phyloP scores from a whole-genome alignment of 306 rosid genomes.

The Pterocarpus macrocarpus region DNA sequence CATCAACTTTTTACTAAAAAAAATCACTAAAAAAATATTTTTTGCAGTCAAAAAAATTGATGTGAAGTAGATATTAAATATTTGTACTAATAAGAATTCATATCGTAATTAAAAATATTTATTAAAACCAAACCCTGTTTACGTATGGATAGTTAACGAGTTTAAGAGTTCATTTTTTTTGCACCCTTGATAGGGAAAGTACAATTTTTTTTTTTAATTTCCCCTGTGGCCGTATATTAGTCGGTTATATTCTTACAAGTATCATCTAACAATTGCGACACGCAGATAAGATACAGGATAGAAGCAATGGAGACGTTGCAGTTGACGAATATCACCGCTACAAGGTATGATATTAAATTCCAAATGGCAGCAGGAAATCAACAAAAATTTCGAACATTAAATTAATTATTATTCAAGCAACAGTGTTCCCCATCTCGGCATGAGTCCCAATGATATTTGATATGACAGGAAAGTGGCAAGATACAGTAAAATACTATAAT shows the following conservation, averaged over 20 bases:
- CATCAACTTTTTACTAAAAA: too few species aligned
- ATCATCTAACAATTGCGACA: not conserved
- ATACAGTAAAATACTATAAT: not conserved
- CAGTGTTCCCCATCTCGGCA: not conserved
- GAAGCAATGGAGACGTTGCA: conserved; percentile 51
- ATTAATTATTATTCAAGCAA: not conserved
- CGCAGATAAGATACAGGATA: conserved; percentile 52
- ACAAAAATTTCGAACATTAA: not conserved
- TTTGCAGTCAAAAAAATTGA: too few species aligned
- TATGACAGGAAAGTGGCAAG: not conserved
- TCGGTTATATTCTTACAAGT: too few species aligned
- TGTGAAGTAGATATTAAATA: too few species aligned
- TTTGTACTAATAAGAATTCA: too few species aligned
- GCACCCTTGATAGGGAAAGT: too few species aligned
- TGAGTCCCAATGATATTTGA: not conserved
- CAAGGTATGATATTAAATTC: conserved; percentile 36
- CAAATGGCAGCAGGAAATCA: not conserved
- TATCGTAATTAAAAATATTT: too few species aligned
- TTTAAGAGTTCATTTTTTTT: too few species aligned
- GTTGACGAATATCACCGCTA: conserved; percentile 52
- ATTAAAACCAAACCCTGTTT: too few species aligned
- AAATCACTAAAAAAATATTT: too few species aligned
- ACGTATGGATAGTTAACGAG: too few species aligned
- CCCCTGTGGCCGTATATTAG: not conserved
- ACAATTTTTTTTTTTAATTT: too few species aligned